Evolutionary conservation across 208 protist species (phyloP).

Genomic region (Angomonas deanei): DNA sequence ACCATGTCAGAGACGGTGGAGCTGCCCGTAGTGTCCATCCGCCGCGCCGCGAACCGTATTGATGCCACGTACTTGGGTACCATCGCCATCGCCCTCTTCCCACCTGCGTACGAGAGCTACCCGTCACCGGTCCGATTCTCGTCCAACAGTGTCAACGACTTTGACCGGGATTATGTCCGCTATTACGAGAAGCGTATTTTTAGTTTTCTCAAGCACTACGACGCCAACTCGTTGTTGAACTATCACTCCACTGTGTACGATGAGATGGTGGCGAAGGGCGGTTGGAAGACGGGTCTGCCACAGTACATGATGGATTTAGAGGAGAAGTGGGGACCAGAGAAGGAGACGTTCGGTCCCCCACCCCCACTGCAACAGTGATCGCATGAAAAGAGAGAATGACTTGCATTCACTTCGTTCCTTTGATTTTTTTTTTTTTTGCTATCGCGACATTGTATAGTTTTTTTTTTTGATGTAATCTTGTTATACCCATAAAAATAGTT

Average conservation of each 20-base stretch:
- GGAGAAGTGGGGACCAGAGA: conserved; percentile 54
- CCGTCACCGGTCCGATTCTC: conserved; percentile 32
- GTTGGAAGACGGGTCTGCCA: conserved; percentile 40
- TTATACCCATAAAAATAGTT: not conserved
- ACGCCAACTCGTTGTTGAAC: conserved; percentile 56
- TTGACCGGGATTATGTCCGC: conserved; percentile 54
- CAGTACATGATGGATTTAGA: conserved; percentile 41
- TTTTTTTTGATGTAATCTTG: not conserved
- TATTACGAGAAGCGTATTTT: conserved; percentile 65
- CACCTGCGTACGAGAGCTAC: conserved; percentile 59
- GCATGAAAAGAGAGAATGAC: not conserved
- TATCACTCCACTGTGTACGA: conserved; percentile 67
- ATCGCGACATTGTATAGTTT: not conserved
- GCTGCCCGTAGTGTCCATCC: conserved; percentile 60
- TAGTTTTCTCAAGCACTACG: conserved; percentile 52
- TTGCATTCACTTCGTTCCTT: not conserved
- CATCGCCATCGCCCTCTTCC: conserved; percentile 51
- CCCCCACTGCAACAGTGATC: conserved; percentile 9
- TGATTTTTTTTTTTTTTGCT: not conserved
- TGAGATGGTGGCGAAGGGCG: conserved; percentile 29
- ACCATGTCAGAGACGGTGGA: conserved; percentile 54
- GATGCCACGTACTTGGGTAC: conserved; percentile 45
- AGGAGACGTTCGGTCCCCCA: conserved; percentile 17
- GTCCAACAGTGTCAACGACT: conserved; percentile 17
- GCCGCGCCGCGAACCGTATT: conserved; percentile 29